Conservation (phyloP, 106 monocot genomes). For the Phalaenopsis equestris region DNA sequence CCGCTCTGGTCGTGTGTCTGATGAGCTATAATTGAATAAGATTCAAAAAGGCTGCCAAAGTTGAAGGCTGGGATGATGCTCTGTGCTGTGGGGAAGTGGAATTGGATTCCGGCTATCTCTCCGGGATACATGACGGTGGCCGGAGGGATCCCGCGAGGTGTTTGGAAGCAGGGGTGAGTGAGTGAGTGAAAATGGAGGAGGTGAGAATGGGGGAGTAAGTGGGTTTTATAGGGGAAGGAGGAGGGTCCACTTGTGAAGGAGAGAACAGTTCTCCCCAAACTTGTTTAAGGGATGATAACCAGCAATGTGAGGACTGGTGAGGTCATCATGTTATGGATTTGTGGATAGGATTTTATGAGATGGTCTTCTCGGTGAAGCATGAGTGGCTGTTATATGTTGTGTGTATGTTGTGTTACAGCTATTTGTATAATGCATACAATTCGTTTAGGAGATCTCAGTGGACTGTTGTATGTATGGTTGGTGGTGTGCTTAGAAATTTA, state of each 20-base stretch:
- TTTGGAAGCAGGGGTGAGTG: background rate
- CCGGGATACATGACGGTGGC: conserved; percentile 38
- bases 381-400: background rate
- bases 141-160: background rate
- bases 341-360: background rate
- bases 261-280: background rate
- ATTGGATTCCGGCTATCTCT: conserved; percentile 52
- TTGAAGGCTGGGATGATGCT: conserved; percentile 3
- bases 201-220: background rate
- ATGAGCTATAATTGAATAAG: background rate
- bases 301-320: background rate
- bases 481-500: too few species aligned
- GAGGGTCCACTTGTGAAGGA: background rate
- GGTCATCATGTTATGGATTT: conserved; percentile 1
- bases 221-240: background rate
- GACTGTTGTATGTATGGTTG: too few species aligned
- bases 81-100: conserved; percentile 12
- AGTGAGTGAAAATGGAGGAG: background rate
- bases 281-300: background rate
- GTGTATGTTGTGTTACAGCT: background rate
- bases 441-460: too few species aligned
- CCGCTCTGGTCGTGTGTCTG: conserved; percentile 16
- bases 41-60: conserved; percentile 11
- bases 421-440: too few species aligned
- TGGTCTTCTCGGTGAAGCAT: background rate